phyloP scores from a whole-genome alignment of 73 alveolate genomes.

The Diophrys sp. region DNA sequence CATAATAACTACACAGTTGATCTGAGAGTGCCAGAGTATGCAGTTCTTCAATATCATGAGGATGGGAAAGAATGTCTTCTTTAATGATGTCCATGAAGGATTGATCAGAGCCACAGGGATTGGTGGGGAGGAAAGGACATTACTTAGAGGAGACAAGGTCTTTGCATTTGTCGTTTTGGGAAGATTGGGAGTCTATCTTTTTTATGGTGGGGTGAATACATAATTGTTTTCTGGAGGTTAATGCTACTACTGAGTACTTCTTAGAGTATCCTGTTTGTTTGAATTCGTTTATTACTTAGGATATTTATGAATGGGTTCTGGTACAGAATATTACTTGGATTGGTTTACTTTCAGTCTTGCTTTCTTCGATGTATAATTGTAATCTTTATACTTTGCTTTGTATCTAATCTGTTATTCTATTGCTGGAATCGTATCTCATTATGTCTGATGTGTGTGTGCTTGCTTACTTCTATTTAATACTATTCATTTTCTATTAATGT shows the following conservation, averaged over 20 bases:
- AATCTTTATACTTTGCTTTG: neutral
- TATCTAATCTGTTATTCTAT: neutral
- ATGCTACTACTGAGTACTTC: neutral
- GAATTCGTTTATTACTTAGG: constrained; percentile 16
- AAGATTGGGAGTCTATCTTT: neutral
- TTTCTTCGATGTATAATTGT: neutral
- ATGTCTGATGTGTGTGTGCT: neutral
- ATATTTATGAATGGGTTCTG: constrained; percentile 22
- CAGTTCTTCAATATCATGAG: neutral
- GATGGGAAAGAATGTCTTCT: neutral
- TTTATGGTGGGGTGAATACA: constrained; percentile 1
- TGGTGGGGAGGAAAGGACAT: neutral
- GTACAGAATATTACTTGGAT: constrained; percentile 1
- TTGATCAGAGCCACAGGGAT: neutral
- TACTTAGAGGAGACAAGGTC: neutral
- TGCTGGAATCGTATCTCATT: neutral
- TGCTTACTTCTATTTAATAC: neutral
- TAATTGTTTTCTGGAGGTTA: constrained; percentile 12
- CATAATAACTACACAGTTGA: constrained; percentile 9
- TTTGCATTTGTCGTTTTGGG: constrained; percentile 14
- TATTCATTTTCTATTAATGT: neutral
- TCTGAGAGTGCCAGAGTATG: neutral
- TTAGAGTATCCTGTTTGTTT: constrained; percentile 1
- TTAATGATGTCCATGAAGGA: constrained; percentile 10
- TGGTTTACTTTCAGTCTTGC: neutral